phyloP scores from a whole-genome alignment of 805 yeast genomes.

The Ogataea nonfermentans region DNA sequence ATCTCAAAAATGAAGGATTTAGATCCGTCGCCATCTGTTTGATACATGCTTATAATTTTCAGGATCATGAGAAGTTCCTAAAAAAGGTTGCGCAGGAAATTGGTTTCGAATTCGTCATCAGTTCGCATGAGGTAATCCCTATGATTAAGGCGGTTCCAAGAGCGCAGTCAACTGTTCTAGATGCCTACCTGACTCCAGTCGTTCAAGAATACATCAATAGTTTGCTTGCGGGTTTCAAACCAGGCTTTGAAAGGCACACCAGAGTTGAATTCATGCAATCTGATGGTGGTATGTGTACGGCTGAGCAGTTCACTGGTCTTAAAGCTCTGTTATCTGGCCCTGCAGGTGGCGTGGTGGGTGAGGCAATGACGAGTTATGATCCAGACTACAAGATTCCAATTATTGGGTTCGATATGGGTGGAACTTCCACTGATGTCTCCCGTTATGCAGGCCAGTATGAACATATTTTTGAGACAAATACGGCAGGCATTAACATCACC shows the following conservation, averaged over 20 bases:
- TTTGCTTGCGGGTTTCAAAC: slow-evolving; percentile 34
- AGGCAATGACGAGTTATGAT: slow-evolving; percentile 51
- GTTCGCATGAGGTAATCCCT: slow-evolving; percentile 38
- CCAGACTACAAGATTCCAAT: slow-evolving; percentile 22
- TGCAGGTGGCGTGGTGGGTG: slow-evolving; percentile 63
- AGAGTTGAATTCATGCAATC: slow-evolving; percentile 56
- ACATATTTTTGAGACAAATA: slow-evolving; percentile 32
- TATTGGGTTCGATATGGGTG: slow-evolving; percentile 40
- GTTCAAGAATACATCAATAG: slow-evolving; percentile 39
- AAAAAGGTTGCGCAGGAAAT: slow-evolving; percentile 35
- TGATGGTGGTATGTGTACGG: slow-evolving; percentile 56
- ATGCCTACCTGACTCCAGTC: slow-evolving; percentile 45
- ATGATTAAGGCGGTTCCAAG: slow-evolving; percentile 40
- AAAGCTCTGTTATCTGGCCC: slow-evolving; percentile 57
- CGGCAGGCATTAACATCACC: slow-evolving; percentile 36
- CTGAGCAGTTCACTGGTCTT: slow-evolving; percentile 51
- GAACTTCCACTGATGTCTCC: slow-evolving; percentile 40
- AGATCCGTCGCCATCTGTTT: slow-evolving; percentile 37
- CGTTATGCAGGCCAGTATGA: slow-evolving; percentile 32
- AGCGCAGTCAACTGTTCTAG: slow-evolving; percentile 42
- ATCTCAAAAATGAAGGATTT: slow-evolving; percentile 27
- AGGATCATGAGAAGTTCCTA: slow-evolving; percentile 37
- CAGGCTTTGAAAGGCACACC: slow-evolving; percentile 33
- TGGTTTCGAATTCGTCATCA: slow-evolving; percentile 49
- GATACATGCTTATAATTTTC: slow-evolving; percentile 37